These are phyloP conservation scores for Erodium texanum DNA, from an alignment of 441 rosid genomes.

Conservation along the genomic window DNA sequence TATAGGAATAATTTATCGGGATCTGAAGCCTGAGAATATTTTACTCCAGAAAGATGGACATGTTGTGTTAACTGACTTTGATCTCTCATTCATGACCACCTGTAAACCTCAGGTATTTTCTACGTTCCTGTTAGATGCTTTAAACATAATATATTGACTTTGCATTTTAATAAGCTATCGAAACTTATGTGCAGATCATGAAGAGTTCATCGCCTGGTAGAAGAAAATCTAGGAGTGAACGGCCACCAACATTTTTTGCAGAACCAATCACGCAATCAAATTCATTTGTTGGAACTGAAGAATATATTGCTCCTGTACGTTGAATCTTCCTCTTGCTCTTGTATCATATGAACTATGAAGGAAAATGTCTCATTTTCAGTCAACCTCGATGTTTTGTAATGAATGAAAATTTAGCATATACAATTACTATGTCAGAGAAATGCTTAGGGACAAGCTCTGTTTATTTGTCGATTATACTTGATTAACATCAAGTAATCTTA, in stretches of 20 bases:
- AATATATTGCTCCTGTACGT: constrained; percentile 90
- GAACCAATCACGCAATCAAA: constrained; percentile 72
- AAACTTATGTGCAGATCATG: constrained; percentile 42
- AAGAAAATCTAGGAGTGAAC: constrained; percentile 70
- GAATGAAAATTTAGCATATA: too few species aligned
- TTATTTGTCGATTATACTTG: not conserved
- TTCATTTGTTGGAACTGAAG: constrained; percentile 97
- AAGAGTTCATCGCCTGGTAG: constrained; percentile 39
- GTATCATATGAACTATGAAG: not conserved
- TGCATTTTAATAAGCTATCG: not conserved
- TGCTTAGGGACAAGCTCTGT: not conserved
- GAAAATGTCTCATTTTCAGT: too few species aligned
- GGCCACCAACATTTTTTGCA: constrained; percentile 74
- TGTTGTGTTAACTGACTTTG: constrained; percentile 74
- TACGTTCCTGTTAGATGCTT: constrained; percentile 9
- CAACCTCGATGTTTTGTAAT: too few species aligned
- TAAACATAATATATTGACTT: not conserved
- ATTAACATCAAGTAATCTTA: not conserved
- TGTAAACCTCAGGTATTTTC: constrained; percentile 65
- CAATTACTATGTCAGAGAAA: not conserved
- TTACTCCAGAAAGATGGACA: constrained; percentile 83
- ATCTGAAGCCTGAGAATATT: constrained; percentile 92
- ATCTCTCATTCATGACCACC: constrained; percentile 73
- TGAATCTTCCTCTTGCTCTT: constrained; percentile 17
- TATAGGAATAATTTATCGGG: constrained; percentile 82